Evolutionary conservation across 2,329 filamentous ascomycete species (phyloP), one percentile per base, ranked within the genome.

Genomic region (Fusarium continuum): DNA sequence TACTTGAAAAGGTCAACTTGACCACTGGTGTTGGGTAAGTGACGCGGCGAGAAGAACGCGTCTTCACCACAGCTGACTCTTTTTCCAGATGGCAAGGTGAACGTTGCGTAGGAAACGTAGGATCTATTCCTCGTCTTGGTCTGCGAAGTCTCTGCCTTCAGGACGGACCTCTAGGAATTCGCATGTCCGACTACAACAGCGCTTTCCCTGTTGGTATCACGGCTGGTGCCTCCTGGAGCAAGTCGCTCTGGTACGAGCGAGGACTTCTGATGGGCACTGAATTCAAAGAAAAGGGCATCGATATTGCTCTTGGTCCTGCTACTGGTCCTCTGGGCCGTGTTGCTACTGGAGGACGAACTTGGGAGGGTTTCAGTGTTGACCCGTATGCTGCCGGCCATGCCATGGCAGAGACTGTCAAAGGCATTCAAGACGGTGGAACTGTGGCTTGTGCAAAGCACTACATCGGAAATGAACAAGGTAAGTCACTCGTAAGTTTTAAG

Each of bases 1-100:
- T 97, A 29, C 73, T 88, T 10, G 93, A 97, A 76, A 97, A 97
- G 80, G 92, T 98, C 76, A 98, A 98, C 76, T 76, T 99, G 64
- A 98, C 94, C 4, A 97, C 93, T 1, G 94, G 94, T 75, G 86
- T 90, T 64, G 93, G 93, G 85, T 94, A 78, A 75, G 87, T 78
- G 6, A 6, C 16, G 48, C 6, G 2, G 2, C 5, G 10, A 8
- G 8, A 45, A 11, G 4, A 17, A 4, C 6, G 11, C 2, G 4
- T 8, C 3, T 47, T 2, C 2, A n/a, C 4, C 11, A 36, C 8
- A 6, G 6, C 60, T 65, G 29, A 62, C 41, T 4, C 10, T 2
- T 13, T 1, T 4, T 36, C 16, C 26, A 78, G 78, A n/a, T 78
- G 74, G 76, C 70, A 72, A 75, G 79, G 85, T 44, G 91, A 91